Evolutionary conservation across 805 yeast genomes (phyloP).

Genomic region (Lipomyces sp.): DNA sequence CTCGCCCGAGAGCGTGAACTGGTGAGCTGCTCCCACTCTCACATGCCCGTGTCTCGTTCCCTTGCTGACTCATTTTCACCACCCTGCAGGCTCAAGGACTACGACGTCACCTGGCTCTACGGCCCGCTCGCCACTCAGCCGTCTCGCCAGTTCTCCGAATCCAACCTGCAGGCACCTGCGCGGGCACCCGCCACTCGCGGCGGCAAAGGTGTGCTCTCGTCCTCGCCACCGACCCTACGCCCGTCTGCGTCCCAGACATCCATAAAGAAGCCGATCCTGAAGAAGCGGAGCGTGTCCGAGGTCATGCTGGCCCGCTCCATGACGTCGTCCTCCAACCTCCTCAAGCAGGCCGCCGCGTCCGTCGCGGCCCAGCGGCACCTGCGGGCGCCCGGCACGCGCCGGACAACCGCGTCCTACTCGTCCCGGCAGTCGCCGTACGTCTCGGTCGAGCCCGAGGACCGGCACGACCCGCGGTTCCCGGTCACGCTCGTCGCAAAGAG

Average conservation of each 20-base stretch:
- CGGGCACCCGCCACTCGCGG: conserved; percentile 6
- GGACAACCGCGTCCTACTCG: conserved; percentile 22
- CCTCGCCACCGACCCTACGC: conserved; percentile 25
- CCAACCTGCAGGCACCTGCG: conserved; percentile 1
- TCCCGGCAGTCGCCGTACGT: conserved; percentile 2
- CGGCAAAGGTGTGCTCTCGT: conserved; percentile 12
- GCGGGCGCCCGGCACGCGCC: conserved; percentile 26
- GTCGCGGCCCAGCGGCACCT: conserved; percentile 25
- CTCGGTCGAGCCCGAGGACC: conserved; percentile 2
- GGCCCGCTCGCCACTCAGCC: conserved; percentile 60
- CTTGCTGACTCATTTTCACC: background rate
- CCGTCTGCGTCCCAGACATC: conserved; percentile 7
- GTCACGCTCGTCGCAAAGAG: conserved; percentile 15
- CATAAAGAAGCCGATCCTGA: conserved; percentile 73
- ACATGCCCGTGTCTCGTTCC: background rate
- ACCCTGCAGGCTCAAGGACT: conserved; percentile 61
- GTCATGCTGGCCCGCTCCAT: conserved; percentile 50
- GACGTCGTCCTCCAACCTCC: conserved; percentile 26
- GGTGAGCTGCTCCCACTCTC: conserved; percentile 44
- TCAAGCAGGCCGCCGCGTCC: conserved; percentile 27
- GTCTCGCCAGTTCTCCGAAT: conserved; percentile 9
- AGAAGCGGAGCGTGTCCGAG: conserved; percentile 81
- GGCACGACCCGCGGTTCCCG: conserved; percentile 23
- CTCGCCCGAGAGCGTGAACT: conserved; percentile 85
- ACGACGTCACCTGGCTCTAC: conserved; percentile 96